These are phyloP conservation scores for Auricularia auricula-judae DNA, from an alignment of 768 basidiomycete species.

Conservation along the genomic window DNA sequence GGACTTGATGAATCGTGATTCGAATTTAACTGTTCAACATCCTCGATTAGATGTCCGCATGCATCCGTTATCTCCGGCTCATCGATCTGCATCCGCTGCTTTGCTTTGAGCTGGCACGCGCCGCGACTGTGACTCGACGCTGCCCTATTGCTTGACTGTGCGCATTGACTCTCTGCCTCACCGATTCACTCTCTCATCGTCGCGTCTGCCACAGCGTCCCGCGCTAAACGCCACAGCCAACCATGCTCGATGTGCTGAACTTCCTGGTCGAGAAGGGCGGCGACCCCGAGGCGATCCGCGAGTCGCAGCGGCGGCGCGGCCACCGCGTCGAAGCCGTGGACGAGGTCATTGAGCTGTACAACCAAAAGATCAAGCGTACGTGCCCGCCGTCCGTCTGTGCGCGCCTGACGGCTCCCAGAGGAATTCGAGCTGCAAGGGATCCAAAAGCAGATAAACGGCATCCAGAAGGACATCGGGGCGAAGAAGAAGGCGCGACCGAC, in stretches of 20 bases:
- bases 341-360: slow-evolving; percentile 85
- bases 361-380: slow-evolving; percentile 90
- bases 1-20: too few relatives aligned
- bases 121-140: neutral
- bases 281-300: slow-evolving; percentile 78
- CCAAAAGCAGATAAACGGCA: slow-evolving; percentile 73
- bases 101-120: neutral
- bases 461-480: slow-evolving; percentile 88
- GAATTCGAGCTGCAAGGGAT: slow-evolving; percentile 74
- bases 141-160: too few relatives aligned
- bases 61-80: too few relatives aligned
- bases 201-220: neutral
- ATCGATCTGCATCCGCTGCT: too few relatives aligned
- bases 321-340: slow-evolving; percentile 87
- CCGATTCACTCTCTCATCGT: too few relatives aligned
- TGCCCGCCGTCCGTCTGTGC: slow-evolving; percentile 11
- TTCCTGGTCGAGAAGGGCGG: slow-evolving; percentile 88
- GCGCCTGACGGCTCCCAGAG: slow-evolving; percentile 36
- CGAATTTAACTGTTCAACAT: too few relatives aligned
- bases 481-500: slow-evolving; percentile 70
- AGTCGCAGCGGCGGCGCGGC: slow-evolving; percentile 86
- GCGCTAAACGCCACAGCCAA: slow-evolving; percentile 17
- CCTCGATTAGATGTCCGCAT: too few relatives aligned
- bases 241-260: slow-evolving; percentile 73
- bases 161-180: too few relatives aligned